Conservation (phyloP, 2,329 filamentous ascomycete genomes). For the Fusarium multiceps region DNA sequence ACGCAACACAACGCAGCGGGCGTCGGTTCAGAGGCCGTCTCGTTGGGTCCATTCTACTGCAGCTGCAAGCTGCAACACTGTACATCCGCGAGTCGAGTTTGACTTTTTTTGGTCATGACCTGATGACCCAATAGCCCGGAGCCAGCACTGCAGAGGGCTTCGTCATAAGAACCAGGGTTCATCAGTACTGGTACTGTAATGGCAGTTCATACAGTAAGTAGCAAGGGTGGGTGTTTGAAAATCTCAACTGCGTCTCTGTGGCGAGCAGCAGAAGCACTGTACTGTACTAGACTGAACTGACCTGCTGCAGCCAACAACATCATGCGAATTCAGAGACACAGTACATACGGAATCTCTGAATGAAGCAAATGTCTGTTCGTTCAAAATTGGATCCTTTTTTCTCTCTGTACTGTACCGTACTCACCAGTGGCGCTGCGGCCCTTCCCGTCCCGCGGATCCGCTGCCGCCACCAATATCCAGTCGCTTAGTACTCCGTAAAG, state of each 20-base stretch:
- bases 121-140: constrained; percentile 33
- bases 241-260: constrained; percentile 1
- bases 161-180: constrained; percentile 30
- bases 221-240: constrained; percentile 4
- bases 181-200: neutral
- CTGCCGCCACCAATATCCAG: constrained; percentile 32
- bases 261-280: neutral
- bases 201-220: neutral
- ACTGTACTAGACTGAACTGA: neutral
- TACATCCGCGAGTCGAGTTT: constrained; percentile 42
- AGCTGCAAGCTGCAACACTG: constrained; percentile 40
- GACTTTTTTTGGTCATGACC: constrained; percentile 17
- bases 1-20: neutral
- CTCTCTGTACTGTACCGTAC: neutral
- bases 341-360: neutral
- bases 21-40: constrained; percentile 11
- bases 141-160: constrained; percentile 23
- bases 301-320: neutral
- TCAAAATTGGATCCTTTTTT: constrained; percentile 21
- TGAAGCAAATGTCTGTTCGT: constrained; percentile 10
- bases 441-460: constrained; percentile 44
- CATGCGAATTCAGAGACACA: neutral
- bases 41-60: constrained; percentile 23
- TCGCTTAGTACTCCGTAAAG: neutral
- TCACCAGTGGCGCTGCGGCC: constrained; percentile 41